phyloP scores from a whole-genome alignment of 371 early-diverging fungal species.

The Mucor sp. region DNA sequence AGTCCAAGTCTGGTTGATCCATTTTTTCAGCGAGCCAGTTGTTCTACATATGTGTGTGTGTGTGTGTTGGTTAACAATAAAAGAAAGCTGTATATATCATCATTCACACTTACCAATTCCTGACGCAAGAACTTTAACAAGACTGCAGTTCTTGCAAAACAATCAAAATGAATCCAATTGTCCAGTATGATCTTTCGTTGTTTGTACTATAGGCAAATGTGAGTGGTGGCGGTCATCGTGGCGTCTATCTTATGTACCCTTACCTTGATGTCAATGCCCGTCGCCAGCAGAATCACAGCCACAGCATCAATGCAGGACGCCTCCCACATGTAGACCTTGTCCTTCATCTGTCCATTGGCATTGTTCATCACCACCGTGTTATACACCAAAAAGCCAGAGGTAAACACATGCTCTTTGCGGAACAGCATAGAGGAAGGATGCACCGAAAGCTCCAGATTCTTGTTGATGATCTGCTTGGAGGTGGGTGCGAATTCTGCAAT shows the following conservation, averaged over 20 bases:
- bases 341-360: constrained; percentile 6
- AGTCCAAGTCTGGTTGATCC: constrained; percentile 37
- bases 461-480: constrained; percentile 16
- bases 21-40: constrained; percentile 41
- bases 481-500: constrained; percentile 44
- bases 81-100: neutral
- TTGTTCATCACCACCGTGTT: constrained; percentile 60
- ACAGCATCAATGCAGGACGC: constrained; percentile 51
- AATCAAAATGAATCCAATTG: constrained; percentile 66
- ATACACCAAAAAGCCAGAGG: constrained; percentile 53
- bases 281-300: constrained; percentile 57
- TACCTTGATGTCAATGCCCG: constrained; percentile 59
- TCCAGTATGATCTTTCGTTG: constrained; percentile 55
- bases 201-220: constrained; percentile 51
- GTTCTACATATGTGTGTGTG: constrained; percentile 22
- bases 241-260: neutral
- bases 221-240: neutral
- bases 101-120: constrained; percentile 42
- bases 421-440: constrained; percentile 65
- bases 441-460: constrained; percentile 40
- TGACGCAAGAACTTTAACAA: constrained; percentile 60
- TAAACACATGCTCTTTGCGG: constrained; percentile 28
- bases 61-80: neutral
- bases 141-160: constrained; percentile 65
- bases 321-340: constrained; percentile 61